Percentiles rank a stretch among this genome's conserved stretches.
Conservation (phyloP, 768 basidiomycete genomes). For the Austroboletus eburneus region DNA sequence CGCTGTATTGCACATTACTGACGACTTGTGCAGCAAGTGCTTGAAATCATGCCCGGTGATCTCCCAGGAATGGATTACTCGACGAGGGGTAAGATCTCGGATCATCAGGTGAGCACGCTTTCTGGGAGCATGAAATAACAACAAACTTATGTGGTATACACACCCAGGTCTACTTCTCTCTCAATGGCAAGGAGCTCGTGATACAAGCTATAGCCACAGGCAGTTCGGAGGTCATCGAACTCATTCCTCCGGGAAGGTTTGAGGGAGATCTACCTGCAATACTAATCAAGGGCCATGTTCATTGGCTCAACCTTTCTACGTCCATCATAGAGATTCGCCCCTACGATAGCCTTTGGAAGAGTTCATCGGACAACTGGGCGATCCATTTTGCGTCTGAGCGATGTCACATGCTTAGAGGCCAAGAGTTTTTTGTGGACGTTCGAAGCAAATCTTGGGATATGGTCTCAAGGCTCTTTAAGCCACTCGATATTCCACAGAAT, state of each 20-base stretch:
- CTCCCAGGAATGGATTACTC: conserved; percentile 25
- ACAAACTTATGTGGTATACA: neutral
- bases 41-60: conserved; percentile 23
- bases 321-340: conserved; percentile 27
- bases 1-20: neutral
- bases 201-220: conserved; percentile 12
- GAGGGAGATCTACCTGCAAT: conserved; percentile 23
- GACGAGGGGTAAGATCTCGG: conserved; percentile 12
- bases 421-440: conserved; percentile 22
- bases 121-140: too few species aligned
- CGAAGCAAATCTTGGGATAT: conserved; percentile 25
- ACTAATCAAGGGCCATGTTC: conserved; percentile 21
- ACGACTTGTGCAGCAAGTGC: conserved; percentile 14
- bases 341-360: conserved; percentile 21
- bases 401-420: conserved; percentile 8
- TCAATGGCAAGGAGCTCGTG: conserved; percentile 13
- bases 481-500: conserved; percentile 22
- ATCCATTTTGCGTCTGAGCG: conserved; percentile 10
- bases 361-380: conserved; percentile 25
- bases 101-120: conserved; percentile 15
- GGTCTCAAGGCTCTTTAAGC: conserved; percentile 21
- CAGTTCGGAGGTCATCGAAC: conserved; percentile 10
- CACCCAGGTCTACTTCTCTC: conserved; percentile 23
- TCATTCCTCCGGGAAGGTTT: conserved; percentile 23
- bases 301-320: conserved; percentile 30